Conservation (phyloP, 106 monocot species). For the Platanthera guangdongensis region DNA sequence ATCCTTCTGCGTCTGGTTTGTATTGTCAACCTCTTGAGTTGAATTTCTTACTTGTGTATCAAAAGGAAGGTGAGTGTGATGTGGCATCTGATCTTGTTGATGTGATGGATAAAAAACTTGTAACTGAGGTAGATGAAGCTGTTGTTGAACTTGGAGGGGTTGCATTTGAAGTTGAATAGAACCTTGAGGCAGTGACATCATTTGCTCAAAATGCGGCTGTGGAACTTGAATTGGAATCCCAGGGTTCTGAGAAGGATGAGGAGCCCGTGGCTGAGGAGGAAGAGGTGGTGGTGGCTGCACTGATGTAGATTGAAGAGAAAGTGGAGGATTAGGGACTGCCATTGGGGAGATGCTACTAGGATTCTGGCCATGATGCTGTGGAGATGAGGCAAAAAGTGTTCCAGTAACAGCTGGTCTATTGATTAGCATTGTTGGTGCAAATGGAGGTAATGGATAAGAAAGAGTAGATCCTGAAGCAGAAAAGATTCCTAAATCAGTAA, state of each 20-base stretch:
- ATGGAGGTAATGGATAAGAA: conserved; percentile 34
- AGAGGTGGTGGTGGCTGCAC: conserved; percentile 64
- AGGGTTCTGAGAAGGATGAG: conserved; percentile 51
- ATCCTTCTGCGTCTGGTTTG: conserved; percentile 47
- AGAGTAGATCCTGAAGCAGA: conserved; percentile 29
- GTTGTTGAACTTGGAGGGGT: conserved; percentile 48
- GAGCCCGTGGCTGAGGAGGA: conserved; percentile 63
- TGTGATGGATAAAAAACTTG: conserved; percentile 62
- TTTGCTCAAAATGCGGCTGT: conserved; percentile 46
- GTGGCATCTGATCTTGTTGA: conserved; percentile 40
- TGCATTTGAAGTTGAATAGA: conserved; percentile 55
- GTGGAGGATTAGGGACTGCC: conserved; percentile 13
- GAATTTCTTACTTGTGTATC: conserved; percentile 30
- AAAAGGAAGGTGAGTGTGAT: conserved; percentile 16
- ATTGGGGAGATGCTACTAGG: conserved; percentile 20
- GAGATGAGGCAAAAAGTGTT: conserved; percentile 33
- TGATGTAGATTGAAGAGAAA: conserved; percentile 32
- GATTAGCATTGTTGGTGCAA: conserved; percentile 34
- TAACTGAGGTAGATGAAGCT: conserved; percentile 60
- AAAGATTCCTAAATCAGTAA: conserved; percentile 36
- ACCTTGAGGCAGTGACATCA: conserved; percentile 34
- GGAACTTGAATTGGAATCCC: conserved; percentile 27
- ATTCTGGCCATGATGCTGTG: conserved; percentile 36
- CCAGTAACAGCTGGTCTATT: conserved; percentile 31
- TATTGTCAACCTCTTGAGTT: conserved; percentile 23